Evolutionary conservation across 495 filamentous ascomycete genomes (phyloP), one percentile per base, ranked within the genome.

Genomic region (Aspergillus incahuasiensis): DNA sequence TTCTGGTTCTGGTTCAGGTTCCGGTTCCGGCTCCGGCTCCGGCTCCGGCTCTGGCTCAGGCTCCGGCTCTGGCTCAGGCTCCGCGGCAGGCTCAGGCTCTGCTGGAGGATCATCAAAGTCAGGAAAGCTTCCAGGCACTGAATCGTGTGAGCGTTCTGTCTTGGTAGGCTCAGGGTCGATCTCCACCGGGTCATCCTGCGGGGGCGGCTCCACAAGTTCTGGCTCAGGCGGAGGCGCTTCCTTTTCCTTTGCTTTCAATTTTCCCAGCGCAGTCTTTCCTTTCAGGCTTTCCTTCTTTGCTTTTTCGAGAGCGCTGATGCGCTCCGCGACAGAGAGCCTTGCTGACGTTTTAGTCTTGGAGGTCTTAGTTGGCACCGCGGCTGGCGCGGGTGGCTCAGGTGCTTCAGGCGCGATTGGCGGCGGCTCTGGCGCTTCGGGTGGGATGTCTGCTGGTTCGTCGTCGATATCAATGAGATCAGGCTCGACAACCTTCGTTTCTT

Each of bases 301-400:
- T 52, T 70, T 68, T 54, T 80, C 74, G 35, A 82, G 65, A 21
- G 68, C 69, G 59, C 74, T 77, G 60, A 81, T 73, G 48, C 71
- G 71, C 47, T 80, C 77, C 18, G 72, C 70, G 18, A 81, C 68
- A 8, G 77, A 78, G 15, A 71, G 66, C 54, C 74, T 74, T 30
- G 58, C 66, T 22, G 68, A 60, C 55, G 68, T 51, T 66, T 78
- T 80, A 24, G 67, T 55, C 66, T 78, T 80, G 52, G 71, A 68
- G 47, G 69, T 66, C 63, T 64, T 69, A 30, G 67, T 54, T 61
- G 68, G 61, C 64, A 61, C 55, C 42, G 57, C 63, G 57, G 57
- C 49, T 62, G 72, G 68, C 62, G 73, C 66, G 34, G 70, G 64
- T 63, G 68, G 67, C 28, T 69, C 66, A 41, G 52, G 57, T 47